Conservation (phyloP, 192 early-diverging fungal species). For the Funneliformis geosporum region DNA sequence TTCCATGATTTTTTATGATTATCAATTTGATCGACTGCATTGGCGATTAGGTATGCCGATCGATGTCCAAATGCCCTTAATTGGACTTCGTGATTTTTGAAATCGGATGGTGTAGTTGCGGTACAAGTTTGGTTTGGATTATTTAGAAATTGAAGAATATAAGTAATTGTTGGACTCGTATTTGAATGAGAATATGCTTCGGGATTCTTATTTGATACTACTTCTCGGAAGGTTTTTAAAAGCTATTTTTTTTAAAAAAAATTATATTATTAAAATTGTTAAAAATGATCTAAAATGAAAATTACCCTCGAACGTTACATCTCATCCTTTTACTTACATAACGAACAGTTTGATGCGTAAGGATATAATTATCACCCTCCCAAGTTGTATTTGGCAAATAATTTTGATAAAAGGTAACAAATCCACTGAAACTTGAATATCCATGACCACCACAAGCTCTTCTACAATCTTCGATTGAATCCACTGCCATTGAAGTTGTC, state of each 20-base stretch:
- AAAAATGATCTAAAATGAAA: too few species aligned
- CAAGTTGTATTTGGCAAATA: constrained; percentile 75
- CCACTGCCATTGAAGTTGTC: constrained; percentile 68
- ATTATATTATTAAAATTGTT: background rate
- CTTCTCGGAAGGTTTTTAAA: background rate
- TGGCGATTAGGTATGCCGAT: constrained; percentile 62
- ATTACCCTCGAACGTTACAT: background rate
- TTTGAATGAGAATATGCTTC: background rate
- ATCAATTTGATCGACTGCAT: constrained; percentile 66
- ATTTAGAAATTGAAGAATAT: constrained; percentile 43
- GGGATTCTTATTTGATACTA: background rate
- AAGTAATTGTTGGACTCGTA: background rate
- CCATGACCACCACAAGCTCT: constrained; percentile 80
- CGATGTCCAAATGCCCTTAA: constrained; percentile 77
- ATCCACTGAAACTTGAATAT: constrained; percentile 73
- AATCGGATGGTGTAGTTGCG: constrained; percentile 49
- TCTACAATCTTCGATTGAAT: constrained; percentile 72
- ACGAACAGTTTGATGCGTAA: constrained; percentile 83
- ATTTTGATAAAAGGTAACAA: constrained; percentile 68
- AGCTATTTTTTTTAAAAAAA: background rate
- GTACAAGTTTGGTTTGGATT: constrained; percentile 52
- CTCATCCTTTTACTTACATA: constrained; percentile 51
- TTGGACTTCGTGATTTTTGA: constrained; percentile 62
- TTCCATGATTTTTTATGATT: constrained; percentile 68
- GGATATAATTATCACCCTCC: constrained; percentile 85